Evolutionary conservation across 208 protist genomes (phyloP).

Genomic region (Angomonas deanei): DNA sequence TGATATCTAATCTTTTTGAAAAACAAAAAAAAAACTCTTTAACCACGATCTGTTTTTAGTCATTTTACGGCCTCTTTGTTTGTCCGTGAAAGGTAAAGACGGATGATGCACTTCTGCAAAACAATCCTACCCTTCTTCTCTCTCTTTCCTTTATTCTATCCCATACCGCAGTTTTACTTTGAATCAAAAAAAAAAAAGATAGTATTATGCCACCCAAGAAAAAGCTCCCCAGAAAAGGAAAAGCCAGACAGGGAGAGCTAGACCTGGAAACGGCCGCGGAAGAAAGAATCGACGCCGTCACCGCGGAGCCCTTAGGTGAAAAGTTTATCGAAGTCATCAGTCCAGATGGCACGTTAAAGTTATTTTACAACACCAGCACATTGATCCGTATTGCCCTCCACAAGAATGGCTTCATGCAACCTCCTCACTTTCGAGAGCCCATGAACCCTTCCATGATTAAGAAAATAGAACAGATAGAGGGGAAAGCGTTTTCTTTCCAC

Average conservation of each 20-base stretch:
- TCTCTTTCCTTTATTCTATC: neutral
- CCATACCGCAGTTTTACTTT: neutral
- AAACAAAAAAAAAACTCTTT: neutral
- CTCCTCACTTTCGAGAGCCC: slow-evolving; percentile 82
- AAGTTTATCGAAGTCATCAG: slow-evolving; percentile 74
- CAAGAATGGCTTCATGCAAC: slow-evolving; percentile 80
- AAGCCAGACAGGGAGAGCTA: slow-evolving; percentile 18
- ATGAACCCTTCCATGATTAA: slow-evolving; percentile 37
- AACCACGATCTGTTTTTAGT: neutral
- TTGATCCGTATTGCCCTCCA: slow-evolving; percentile 79
- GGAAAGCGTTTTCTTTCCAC: slow-evolving; percentile 54
- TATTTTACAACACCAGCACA: slow-evolving; percentile 85
- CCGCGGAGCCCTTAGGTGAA: slow-evolving; percentile 43
- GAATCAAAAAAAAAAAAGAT: too few species aligned
- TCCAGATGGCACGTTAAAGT: slow-evolving; percentile 53
- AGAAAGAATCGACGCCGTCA: slow-evolving; percentile 80
- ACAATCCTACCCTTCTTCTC: neutral
- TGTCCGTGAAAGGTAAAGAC: too few species aligned
- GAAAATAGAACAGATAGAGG: slow-evolving; percentile 56
- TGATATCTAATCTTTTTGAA: neutral
- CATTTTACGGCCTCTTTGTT: neutral
- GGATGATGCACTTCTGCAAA: neutral
- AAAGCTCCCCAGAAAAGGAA: slow-evolving; percentile 27
- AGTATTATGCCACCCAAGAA: slow-evolving; percentile 27
- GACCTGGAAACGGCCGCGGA: slow-evolving; percentile 48